Percentiles rank a stretch among this genome's conserved stretches.
phyloP scores from a whole-genome alignment of 163 green algal species.

The Chlamydomonas reinhardtii region DNA sequence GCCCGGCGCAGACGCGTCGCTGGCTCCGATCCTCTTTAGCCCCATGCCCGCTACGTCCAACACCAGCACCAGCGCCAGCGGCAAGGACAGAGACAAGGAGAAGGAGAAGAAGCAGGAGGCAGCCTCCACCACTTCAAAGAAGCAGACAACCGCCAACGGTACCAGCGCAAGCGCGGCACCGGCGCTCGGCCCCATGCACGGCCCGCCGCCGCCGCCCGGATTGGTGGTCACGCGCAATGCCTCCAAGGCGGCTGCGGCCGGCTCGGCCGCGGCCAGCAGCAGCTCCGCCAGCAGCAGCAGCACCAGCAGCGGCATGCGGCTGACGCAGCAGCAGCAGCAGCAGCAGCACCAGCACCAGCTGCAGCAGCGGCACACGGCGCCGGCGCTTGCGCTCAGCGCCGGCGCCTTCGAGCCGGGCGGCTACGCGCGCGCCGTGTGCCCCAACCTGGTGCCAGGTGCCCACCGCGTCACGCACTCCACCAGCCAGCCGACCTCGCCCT shows the following conservation, averaged over 20 bases:
- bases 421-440: conserved; percentile 32
- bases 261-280: not conserved
- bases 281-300: not conserved
- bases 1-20: not conserved
- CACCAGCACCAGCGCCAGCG: not conserved
- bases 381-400: not conserved
- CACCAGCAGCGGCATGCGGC: not conserved
- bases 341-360: not conserved
- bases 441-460: not conserved
- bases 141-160: no score
- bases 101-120: not conserved
- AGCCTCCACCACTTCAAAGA: not conserved
- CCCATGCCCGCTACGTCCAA: not conserved
- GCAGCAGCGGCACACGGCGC: not conserved
- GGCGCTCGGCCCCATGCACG: no score
- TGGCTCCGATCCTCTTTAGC: not conserved
- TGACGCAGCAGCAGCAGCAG: not conserved
- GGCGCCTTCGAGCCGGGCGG: conserved; percentile 28
- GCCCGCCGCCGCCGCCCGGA: no score
- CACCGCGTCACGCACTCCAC: conserved; percentile 36
- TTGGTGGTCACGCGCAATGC: not conserved
- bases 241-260: no score
- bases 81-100: not conserved
- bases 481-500: not conserved
- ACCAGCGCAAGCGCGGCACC: not conserved